Evolutionary conservation across 202 grass and related monocot genomes (phyloP), one percentile per base, ranked within the genome.

Genomic region (Zoysia matrella): DNA sequence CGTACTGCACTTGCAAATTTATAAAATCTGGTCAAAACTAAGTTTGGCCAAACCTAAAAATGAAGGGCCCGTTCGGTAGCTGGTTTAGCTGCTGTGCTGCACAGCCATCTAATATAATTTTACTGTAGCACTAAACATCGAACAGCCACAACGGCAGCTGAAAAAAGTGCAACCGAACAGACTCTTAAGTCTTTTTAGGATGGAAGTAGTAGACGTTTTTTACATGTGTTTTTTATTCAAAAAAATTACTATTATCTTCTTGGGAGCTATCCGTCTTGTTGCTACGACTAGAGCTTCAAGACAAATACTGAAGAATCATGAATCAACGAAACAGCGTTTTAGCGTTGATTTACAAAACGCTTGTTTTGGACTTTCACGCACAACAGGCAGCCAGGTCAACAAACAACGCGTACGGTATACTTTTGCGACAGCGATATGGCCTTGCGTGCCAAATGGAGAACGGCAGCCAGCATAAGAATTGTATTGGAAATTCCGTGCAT

Each of bases 391-490:
- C 4, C 0, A 47, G n/a, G 80, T 54, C 75, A 83, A 42, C 13
- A 53, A 36, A 77, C 22, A 81, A 42, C 69, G 74, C 80, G 69
- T 52, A 63, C 13, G 5, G 36, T 67, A 46, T 71, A 57, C 7
- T 44, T 16, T 7, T 6, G 16, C 6, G 13, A 41, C 42, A 52
- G 41, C 69, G 36, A 62, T 4, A 48, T 11, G 55, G 7, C 11
- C 47, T 43, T 3, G 49, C 16, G 72, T 12, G 83, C 69, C 88
- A 82, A 86, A 47, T 55, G 73, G 83, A 77, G 73, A 74, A 39
- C 67, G 65, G 60, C 50, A 44, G 16, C 72, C 78, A 73, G 41
- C 5, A 0, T 12, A 36, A 42, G 67, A 67, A 42, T 62, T 61
- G 73, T 66, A 67, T 76, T 62, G 57, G 52, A 52, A 82, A 65